A percentile compares a stretch with the other conserved stretches of the same genome.
These are phyloP conservation scores for Coemansia sp. DNA, from an alignment of 192 early-diverging fungal genomes.

Conservation along the genomic window DNA sequence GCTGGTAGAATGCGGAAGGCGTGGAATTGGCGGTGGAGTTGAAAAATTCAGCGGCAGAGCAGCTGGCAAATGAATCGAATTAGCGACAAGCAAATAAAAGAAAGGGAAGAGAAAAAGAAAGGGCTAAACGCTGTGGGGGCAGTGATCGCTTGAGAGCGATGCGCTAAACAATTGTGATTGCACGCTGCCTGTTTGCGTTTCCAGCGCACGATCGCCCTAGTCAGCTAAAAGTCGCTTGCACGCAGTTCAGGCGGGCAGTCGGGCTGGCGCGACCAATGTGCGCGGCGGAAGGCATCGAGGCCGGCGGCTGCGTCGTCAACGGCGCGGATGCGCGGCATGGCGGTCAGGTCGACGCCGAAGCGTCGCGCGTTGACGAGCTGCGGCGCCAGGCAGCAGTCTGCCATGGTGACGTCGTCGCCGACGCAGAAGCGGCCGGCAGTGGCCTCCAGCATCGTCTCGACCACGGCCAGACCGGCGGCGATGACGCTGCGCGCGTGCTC, in stretches of 20 bases:
- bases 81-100: neutral
- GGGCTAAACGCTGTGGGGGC: no score
- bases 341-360: conserved; percentile 71
- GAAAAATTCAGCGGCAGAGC: neutral
- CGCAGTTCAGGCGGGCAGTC: conserved; percentile 63
- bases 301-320: conserved; percentile 59
- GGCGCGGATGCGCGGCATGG: conserved; percentile 67
- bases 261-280: conserved; percentile 63
- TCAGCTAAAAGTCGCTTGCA: neutral
- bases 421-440: conserved; percentile 73
- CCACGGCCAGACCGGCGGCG: conserved; percentile 63
- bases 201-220: neutral
- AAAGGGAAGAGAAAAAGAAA: neutral
- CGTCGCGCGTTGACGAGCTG: conserved; percentile 77
- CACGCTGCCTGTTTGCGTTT: neutral
- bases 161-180: neutral
- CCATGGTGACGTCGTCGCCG: conserved; percentile 80
- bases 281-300: conserved; percentile 65
- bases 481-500: conserved; percentile 52
- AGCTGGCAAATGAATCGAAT: neutral
- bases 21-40: no score
- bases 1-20: no score
- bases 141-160: no score
- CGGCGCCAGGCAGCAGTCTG: conserved; percentile 78
- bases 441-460: conserved; percentile 66